These are phyloP conservation scores for Leccinum pachyderme DNA, from an alignment of 1,284 basidiomycete genomes.

Conservation along the genomic window DNA sequence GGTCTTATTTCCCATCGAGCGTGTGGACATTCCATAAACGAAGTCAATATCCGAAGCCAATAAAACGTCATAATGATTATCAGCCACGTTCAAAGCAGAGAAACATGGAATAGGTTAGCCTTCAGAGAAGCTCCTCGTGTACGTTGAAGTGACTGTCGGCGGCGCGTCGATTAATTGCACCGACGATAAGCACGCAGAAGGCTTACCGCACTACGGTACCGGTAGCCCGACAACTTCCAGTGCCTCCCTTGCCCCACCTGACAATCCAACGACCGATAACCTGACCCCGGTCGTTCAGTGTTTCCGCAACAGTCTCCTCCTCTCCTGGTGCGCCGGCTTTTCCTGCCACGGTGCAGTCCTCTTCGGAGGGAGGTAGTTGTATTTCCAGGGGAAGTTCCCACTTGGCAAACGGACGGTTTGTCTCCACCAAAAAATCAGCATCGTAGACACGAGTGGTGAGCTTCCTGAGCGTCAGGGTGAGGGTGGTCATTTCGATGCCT, in stretches of 20 bases:
- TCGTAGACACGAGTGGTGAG: slow-evolving; percentile 73
- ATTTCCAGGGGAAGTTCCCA: slow-evolving; percentile 71
- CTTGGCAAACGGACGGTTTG: slow-evolving; percentile 72
- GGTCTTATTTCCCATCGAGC: background rate
- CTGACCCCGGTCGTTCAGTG: slow-evolving; percentile 57
- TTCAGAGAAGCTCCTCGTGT: slow-evolving; percentile 70
- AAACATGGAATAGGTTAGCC: background rate
- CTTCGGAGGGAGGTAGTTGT: slow-evolving; percentile 41
- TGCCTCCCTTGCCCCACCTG: slow-evolving; percentile 62
- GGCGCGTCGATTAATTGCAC: background rate
- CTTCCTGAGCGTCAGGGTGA: slow-evolving; percentile 58
- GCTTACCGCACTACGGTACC: slow-evolving; percentile 64
- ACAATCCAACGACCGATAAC: slow-evolving; percentile 78
- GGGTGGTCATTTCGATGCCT: slow-evolving; percentile 71
- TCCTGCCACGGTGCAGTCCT: slow-evolving; percentile 33
- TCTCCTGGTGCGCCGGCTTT: slow-evolving; percentile 44
- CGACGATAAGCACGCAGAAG: background rate
- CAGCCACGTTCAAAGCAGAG: background rate
- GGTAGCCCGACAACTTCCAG: slow-evolving; percentile 56
- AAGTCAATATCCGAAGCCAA: background rate
- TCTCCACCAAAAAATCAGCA: slow-evolving; percentile 66
- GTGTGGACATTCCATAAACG: background rate
- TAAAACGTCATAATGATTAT: background rate
- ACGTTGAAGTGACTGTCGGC: slow-evolving; percentile 73
- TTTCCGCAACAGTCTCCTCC: slow-evolving; percentile 79